Percentiles rank a stretch among this genome's conserved stretches.
phyloP scores from a whole-genome alignment of 2,329 filamentous ascomycete genomes.

The Neonectria punicea region DNA sequence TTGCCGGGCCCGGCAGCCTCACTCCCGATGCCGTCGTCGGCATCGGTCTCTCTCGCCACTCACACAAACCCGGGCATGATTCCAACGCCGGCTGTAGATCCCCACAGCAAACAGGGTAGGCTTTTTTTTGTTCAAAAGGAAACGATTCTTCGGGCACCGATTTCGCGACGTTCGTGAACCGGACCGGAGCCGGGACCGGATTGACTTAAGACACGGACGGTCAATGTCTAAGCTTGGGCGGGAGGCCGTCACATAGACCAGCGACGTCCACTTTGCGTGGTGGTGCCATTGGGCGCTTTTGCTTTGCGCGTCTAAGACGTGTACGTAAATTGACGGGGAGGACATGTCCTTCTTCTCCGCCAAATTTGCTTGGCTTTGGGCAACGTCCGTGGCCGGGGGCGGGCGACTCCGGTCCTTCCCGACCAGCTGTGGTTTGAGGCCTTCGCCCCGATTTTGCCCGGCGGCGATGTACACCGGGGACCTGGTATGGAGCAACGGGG shows the following conservation, averaged over 20 bases:
- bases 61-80: conserved; percentile 6
- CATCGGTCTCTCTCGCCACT: conserved; percentile 11
- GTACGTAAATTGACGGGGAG: background rate
- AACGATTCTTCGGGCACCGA: background rate
- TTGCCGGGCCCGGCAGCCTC: conserved; percentile 33
- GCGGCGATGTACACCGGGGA: background rate
- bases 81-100: conserved; percentile 2
- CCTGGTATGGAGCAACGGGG: background rate
- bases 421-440: conserved; percentile 8
- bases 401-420: conserved; percentile 13
- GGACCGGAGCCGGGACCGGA: conserved; percentile 24
- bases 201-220: conserved; percentile 1
- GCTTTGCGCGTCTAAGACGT: background rate
- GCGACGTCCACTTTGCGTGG: background rate
- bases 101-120: background rate
- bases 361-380: background rate
- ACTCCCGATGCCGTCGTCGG: conserved; percentile 13
- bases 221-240: background rate
- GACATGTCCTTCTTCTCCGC: background rate
- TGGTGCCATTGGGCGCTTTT: conserved; percentile 1
- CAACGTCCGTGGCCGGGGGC: background rate
- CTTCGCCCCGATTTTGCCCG: conserved; percentile 12
- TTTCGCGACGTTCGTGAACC: background rate
- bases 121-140: background rate
- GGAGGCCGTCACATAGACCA: background rate